Evolutionary conservation across 2,329 filamentous ascomycete species (phyloP), one percentile per base, ranked within the genome.

Genomic region (Cladobotryum protrusum): DNA sequence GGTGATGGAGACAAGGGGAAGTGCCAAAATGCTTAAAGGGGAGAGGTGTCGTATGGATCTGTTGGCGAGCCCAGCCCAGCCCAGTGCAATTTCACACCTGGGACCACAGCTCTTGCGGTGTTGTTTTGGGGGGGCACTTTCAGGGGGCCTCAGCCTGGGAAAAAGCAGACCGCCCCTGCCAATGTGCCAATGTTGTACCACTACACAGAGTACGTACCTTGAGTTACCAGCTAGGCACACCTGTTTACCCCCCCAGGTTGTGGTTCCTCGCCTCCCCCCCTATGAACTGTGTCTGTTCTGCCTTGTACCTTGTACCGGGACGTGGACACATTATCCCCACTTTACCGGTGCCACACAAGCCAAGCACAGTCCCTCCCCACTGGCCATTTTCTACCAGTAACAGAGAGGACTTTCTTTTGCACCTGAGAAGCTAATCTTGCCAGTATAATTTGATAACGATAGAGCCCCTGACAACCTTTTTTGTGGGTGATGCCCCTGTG

Each of bases 141-240:
- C 48, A 50, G 51, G 50, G 20, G 51, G 51, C 39, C 32, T 52
- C 39, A 24, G 36, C 36, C 45, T 47, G 36, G 36, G 14, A 19
- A 36, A 11, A 48, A 43, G 19, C 50, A 52, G 50, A 52, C 50
- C 50, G 50, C 50, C 50, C 50, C 50, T 52, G 47, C 50, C 49
- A 48, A 8, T 9, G 24, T 52, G 47, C 50, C 49, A 48, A 8
- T 9, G 24, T 29, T 29, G 24, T 29, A 29, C 24, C 24, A 39
- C 3, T 15, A 18, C 36, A 7, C 9, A 11, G 8, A n/a, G 36
- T 39, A 39, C 36, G n/a, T 39, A 18, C 36, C 34, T n/a, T 12
- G 12, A n/a, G 12, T 13, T 36, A 36, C 4, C 3, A 36, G 15
- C 15, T 12, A n/a, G 34, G 34, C 12, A n/a, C 12, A n/a, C 12